Conservation (phyloP, 148 eudicot genomes). For the Euryodendron excelsum region DNA sequence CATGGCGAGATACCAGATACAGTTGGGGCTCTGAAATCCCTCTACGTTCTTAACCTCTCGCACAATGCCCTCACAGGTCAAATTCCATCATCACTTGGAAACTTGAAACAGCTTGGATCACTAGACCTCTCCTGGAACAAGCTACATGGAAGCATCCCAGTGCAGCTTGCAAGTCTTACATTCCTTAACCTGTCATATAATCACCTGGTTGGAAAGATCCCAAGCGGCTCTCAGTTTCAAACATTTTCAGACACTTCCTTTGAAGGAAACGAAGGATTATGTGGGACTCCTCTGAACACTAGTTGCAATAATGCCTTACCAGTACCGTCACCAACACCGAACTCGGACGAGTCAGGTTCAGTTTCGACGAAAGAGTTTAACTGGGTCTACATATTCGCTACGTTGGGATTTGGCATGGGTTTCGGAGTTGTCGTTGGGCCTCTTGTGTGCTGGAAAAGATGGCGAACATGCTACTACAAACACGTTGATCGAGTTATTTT, state of each 20-base stretch:
- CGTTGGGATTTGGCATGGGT: not conserved
- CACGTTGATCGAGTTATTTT: not conserved
- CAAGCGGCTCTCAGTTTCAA: constrained; percentile 23
- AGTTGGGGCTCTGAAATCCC: constrained; percentile 24
- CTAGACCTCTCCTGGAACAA: not conserved
- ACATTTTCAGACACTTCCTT: constrained; percentile 24
- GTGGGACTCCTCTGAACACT: constrained; percentile 25
- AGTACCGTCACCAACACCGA: not conserved
- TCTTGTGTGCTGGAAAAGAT: not conserved
- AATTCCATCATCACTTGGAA: constrained; percentile 36
- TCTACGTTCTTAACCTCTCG: constrained; percentile 38
- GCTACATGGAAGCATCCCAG: constrained; percentile 27
- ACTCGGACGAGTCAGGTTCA: too few relatives aligned
- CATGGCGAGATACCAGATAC: constrained; percentile 27
- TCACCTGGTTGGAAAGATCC: constrained; percentile 30
- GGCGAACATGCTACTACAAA: not conserved
- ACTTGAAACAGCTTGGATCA: constrained; percentile 8
- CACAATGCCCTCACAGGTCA: constrained; percentile 31
- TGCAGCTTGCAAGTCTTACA: constrained; percentile 20
- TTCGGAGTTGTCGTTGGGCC: not conserved
- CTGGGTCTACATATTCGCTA: not conserved
- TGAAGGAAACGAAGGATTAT: constrained; percentile 23
- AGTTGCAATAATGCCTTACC: constrained; percentile 1
- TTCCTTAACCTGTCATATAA: constrained; percentile 40
- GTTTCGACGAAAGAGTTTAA: too few relatives aligned